Conservation (phyloP, 768 basidiomycete species). For the Austroboletus eburneus region DNA sequence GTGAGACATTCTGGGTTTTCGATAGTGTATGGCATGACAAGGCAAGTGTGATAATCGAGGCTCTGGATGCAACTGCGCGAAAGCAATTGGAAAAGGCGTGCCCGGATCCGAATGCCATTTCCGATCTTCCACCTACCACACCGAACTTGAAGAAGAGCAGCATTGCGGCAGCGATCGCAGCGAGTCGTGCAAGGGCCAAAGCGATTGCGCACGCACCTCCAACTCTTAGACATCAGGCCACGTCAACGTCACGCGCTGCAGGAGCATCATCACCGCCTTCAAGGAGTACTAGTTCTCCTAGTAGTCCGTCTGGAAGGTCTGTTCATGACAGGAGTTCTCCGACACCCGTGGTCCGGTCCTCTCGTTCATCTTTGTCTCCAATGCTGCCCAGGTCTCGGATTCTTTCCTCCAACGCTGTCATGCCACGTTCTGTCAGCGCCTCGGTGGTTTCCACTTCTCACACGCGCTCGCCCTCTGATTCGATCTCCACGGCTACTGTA, state of each 20-base stretch:
- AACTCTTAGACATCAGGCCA: constrained; percentile 75
- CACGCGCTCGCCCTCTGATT: constrained; percentile 45
- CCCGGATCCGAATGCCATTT: constrained; percentile 49
- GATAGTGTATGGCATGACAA: constrained; percentile 70
- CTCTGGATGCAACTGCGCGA: constrained; percentile 61
- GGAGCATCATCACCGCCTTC: constrained; percentile 39
- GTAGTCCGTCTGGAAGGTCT: constrained; percentile 40
- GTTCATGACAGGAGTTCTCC: constrained; percentile 38
- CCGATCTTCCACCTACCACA: constrained; percentile 45
- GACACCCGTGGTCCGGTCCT: constrained; percentile 34
- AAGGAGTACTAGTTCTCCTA: constrained; percentile 38
- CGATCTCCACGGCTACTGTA: constrained; percentile 11
- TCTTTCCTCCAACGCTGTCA: constrained; percentile 33
- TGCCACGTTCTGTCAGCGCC: constrained; percentile 44
- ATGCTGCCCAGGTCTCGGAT: constrained; percentile 40
- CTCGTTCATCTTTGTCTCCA: constrained; percentile 44
- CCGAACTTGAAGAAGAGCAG: constrained; percentile 71
- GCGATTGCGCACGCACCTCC: constrained; percentile 81
- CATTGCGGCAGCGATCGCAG: constrained; percentile 83
- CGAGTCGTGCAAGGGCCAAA: constrained; percentile 84
- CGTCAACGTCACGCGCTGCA: constrained; percentile 58
- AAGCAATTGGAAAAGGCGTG: constrained; percentile 88
- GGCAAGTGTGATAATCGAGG: constrained; percentile 58
- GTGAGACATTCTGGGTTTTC: constrained; percentile 78
- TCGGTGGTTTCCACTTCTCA: constrained; percentile 32